phyloP scores from a whole-genome alignment of 2,329 filamentous ascomycete species.

The Chaetomiaceae sp. region DNA sequence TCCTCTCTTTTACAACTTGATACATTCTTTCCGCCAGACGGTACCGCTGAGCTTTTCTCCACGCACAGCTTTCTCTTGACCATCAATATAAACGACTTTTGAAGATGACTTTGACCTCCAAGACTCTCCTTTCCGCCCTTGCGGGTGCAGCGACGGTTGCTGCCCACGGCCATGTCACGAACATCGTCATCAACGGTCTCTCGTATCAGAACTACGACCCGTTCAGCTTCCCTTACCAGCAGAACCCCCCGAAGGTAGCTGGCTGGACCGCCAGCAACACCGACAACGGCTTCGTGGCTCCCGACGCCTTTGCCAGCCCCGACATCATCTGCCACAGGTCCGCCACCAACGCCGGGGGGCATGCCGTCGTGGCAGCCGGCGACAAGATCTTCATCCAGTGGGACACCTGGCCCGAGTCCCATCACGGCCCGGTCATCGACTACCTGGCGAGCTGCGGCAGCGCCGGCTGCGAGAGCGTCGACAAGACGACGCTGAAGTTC shows the following conservation, averaged over 20 bases:
- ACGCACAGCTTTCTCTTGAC: slow-evolving; percentile 6
- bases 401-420: slow-evolving; percentile 40
- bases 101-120: slow-evolving; percentile 24
- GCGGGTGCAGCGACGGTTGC: slow-evolving; percentile 21
- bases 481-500: slow-evolving; percentile 52
- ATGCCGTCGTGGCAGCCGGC: slow-evolving; percentile 39
- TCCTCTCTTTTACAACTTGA: slow-evolving; percentile 9
- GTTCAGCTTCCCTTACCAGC: slow-evolving; percentile 34
- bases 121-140: slow-evolving; percentile 21
- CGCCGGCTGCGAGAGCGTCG: slow-evolving; percentile 51
- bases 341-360: slow-evolving; percentile 34
- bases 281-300: slow-evolving; percentile 48
- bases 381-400: slow-evolving; percentile 38
- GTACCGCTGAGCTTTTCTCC: slow-evolving; percentile 13
- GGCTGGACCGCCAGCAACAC: slow-evolving; percentile 41
- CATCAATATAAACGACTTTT: slow-evolving; percentile 3
- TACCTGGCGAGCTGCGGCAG: slow-evolving; percentile 55
- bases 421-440: slow-evolving; percentile 54
- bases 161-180: slow-evolving; percentile 40
- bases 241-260: slow-evolving; percentile 34
- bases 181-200: slow-evolving; percentile 41
- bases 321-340: slow-evolving; percentile 46
- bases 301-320: slow-evolving; percentile 32
- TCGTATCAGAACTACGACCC: slow-evolving; percentile 38
- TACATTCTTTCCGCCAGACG: slow-evolving; percentile 24